These are phyloP conservation scores for Reticulomyxa filosa DNA, from an alignment of 78 protist genomes.

Conservation along the genomic window DNA sequence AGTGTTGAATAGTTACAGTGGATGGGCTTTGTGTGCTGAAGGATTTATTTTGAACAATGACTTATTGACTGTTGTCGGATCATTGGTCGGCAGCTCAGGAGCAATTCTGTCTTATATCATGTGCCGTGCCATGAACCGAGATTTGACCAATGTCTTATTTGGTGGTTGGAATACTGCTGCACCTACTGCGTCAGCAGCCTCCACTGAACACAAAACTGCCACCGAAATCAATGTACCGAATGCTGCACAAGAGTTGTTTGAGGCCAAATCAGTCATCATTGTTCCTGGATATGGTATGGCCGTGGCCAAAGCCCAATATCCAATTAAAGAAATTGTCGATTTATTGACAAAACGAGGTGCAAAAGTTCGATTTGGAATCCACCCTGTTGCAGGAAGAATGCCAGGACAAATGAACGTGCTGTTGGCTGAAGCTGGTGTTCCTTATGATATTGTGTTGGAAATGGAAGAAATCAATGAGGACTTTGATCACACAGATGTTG, in stretches of 20 bases:
- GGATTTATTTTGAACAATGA: slow-evolving; percentile 30
- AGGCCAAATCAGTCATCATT: slow-evolving; percentile 44
- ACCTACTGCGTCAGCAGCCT: neutral
- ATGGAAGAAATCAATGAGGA: slow-evolving; percentile 92
- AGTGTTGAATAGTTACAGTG: slow-evolving; percentile 71
- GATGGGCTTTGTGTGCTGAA: slow-evolving; percentile 30
- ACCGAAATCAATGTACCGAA: slow-evolving; percentile 14
- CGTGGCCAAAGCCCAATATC: slow-evolving; percentile 67
- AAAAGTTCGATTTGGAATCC: slow-evolving; percentile 63
- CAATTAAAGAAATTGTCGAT: slow-evolving; percentile 52
- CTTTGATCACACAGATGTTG: slow-evolving; percentile 39
- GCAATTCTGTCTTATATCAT: slow-evolving; percentile 85
- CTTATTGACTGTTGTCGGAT: slow-evolving; percentile 68
- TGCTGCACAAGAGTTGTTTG: neutral
- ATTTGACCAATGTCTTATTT: slow-evolving; percentile 51
- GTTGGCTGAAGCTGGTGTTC: slow-evolving; percentile 67
- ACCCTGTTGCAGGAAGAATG: slow-evolving; percentile 84
- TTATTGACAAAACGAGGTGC: slow-evolving; percentile 22
- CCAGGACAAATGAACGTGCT: slow-evolving; percentile 75
- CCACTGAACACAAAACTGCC: too few species aligned
- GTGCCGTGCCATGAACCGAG: slow-evolving; percentile 84
- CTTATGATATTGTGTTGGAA: slow-evolving; percentile 84
- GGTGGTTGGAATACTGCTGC: slow-evolving; percentile 89
- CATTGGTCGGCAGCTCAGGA: slow-evolving; percentile 83
- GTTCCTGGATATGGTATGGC: slow-evolving; percentile 97